A percentile compares a stretch with the other conserved stretches of the same genome.
phyloP scores from a whole-genome alignment of 805 yeast species.

The Saccharomycopsis schoenii region DNA sequence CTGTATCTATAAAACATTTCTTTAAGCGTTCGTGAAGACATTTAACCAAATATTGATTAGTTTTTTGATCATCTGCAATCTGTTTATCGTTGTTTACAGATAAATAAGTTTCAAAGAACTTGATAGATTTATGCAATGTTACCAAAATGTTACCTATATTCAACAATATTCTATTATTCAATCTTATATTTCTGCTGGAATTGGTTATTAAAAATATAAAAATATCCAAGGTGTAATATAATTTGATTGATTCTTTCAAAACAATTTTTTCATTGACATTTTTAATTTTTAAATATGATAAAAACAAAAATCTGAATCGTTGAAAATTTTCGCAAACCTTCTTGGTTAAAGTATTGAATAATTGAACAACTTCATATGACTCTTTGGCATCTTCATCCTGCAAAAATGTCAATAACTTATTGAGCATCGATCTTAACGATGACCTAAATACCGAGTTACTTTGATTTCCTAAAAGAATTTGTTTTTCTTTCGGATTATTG shows the following conservation, averaged over 20 bases:
- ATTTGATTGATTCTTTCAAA: slow-evolving; percentile 7
- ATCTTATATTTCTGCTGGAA: background rate
- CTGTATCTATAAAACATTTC: slow-evolving; percentile 6
- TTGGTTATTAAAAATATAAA: slow-evolving; percentile 12
- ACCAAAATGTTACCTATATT: slow-evolving; percentile 8
- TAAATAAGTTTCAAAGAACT: slow-evolving; percentile 14
- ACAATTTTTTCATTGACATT: slow-evolving; percentile 2
- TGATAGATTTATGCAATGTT: slow-evolving; percentile 7
- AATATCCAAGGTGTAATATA: slow-evolving; percentile 9
- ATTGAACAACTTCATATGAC: slow-evolving; percentile 4
- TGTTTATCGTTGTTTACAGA: slow-evolving; percentile 5
- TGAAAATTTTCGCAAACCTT: background rate
- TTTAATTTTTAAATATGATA: slow-evolving; percentile 6
- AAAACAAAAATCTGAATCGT: background rate
- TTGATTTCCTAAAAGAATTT: slow-evolving; percentile 1
- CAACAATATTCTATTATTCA: slow-evolving; percentile 12
- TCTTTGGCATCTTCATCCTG: slow-evolving; percentile 15
- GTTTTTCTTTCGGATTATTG: background rate
- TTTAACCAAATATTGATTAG: slow-evolving; percentile 11
- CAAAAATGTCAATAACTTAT: slow-evolving; percentile 6
- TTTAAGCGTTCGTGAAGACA: slow-evolving; percentile 2
- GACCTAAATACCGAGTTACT: slow-evolving; percentile 9
- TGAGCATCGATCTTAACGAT: slow-evolving; percentile 7
- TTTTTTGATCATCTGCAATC: slow-evolving; percentile 5
- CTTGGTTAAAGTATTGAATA: background rate